Base-by-base conservation (phyloP, 352 stramenopile species). In the Pythium phragmitis region DNA sequence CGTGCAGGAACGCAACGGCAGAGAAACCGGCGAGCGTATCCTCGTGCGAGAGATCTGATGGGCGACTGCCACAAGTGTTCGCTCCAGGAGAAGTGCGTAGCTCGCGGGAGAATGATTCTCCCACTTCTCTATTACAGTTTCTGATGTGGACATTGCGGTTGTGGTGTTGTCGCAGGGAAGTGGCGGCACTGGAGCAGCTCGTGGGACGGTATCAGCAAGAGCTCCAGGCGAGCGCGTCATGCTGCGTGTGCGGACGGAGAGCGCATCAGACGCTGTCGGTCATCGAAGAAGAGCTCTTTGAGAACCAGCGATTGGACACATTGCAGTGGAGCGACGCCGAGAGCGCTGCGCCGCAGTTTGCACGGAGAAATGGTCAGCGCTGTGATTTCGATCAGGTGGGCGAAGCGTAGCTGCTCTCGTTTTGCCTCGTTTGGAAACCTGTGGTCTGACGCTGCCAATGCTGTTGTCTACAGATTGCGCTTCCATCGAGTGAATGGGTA, bases 121-220 rank as follows among this genome's bases (percentile, higher is more conserved):
- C 26, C 26, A 2, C 4, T 28, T 28, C 4, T 28, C 4, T 16
- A 3, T 17, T 2, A 2, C 6, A 36, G 3, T 39, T 9, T 7
- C 8, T n/a, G 12, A 55, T 17, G 19, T 16, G 17, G 48, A 14
- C 13, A 26, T 13, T 36, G 13, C 34, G 4, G 7, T 2, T 45
- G 34, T 12, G 45, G 21, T 48, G 19, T 57, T 23, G 14, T 16
- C 47, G 39, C 41, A 89, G 82, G 26, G 82, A 91, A 60, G 63
- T 91, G 26, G 67, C 58, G 28, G 80, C 79, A 16, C 74, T 91
- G 49, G 80, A 89, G 60, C 50, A 63, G 45, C 68, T 91, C n/a
- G 74, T 89, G 41, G 67, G 75, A 46, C 72, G 77, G 30, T 89
- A 88, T 62, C 82, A 91, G 61, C 65, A 78, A 45, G 75, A 89